Conservation (phyloP, 257 asterid species). For the Gentiana macrophylla region DNA sequence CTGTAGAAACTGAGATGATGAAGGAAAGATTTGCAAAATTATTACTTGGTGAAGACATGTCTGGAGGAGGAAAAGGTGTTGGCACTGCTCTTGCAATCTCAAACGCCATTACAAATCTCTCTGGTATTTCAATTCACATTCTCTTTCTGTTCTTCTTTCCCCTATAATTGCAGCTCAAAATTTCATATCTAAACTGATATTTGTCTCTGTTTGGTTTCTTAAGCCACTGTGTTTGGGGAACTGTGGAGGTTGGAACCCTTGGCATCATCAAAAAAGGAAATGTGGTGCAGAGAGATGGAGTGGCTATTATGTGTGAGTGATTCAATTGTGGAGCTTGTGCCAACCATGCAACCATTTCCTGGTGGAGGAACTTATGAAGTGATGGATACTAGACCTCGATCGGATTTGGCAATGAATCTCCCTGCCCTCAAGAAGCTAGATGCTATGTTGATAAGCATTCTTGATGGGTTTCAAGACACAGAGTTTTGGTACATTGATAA, state of each 20-base stretch:
- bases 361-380: slow-evolving; percentile 70
- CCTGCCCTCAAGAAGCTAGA: slow-evolving; percentile 88
- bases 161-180: too few relatives aligned
- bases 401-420: slow-evolving; percentile 63
- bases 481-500: slow-evolving; percentile 75
- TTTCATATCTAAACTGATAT: neutral
- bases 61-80: slow-evolving; percentile 96
- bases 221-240: slow-evolving; percentile 82
- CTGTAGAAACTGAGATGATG: slow-evolving; percentile 64
- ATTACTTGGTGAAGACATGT: slow-evolving; percentile 92
- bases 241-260: slow-evolving; percentile 88
- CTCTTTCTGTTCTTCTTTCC: neutral
- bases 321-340: slow-evolving; percentile 81
- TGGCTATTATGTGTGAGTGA: slow-evolving; percentile 88
- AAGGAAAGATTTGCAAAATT: slow-evolving; percentile 76
- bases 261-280: slow-evolving; percentile 38
- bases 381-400: slow-evolving; percentile 74
- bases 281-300: slow-evolving; percentile 84
- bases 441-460: slow-evolving; percentile 52
- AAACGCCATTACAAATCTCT: slow-evolving; percentile 82
- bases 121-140: slow-evolving; percentile 39
- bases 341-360: slow-evolving; percentile 69
- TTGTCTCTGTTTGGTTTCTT: neutral
- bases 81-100: slow-evolving; percentile 86
- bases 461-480: slow-evolving; percentile 62